These are phyloP conservation scores for Nigrospora osmanthi DNA, from an alignment of 2,329 filamentous ascomycete genomes.

Conservation along the genomic window DNA sequence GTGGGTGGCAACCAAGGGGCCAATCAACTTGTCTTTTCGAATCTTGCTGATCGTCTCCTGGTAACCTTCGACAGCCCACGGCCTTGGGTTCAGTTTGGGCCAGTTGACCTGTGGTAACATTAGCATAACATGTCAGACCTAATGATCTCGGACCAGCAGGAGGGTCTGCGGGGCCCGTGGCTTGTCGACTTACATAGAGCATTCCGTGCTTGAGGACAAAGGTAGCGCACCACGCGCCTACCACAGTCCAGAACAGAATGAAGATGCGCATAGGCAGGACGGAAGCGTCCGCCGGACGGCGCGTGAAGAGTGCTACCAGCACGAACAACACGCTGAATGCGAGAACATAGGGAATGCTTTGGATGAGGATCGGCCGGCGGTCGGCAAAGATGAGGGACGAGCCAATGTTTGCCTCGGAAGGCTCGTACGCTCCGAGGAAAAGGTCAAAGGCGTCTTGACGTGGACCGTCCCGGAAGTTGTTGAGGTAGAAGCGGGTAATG, in stretches of 20 bases:
- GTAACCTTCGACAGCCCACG: slow-evolving; percentile 81
- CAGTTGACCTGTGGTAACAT: slow-evolving; percentile 70
- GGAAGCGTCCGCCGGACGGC: slow-evolving; percentile 61
- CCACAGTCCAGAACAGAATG: slow-evolving; percentile 65
- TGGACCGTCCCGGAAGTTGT: slow-evolving; percentile 93
- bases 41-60: slow-evolving; percentile 79
- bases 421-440: slow-evolving; percentile 81
- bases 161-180: neutral
- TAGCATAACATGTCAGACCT: neutral
- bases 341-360: slow-evolving; percentile 87
- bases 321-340: slow-evolving; percentile 82
- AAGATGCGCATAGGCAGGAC: slow-evolving; percentile 80
- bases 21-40: slow-evolving; percentile 73
- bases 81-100: slow-evolving; percentile 89
- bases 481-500: slow-evolving; percentile 79
- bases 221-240: slow-evolving; percentile 62
- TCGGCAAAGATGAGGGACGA: slow-evolving; percentile 74
- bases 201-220: slow-evolving; percentile 84
- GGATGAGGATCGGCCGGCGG: slow-evolving; percentile 75
- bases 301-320: slow-evolving; percentile 65
- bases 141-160: slow-evolving; percentile 6
- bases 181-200: slow-evolving; percentile 71
- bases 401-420: slow-evolving; percentile 63
- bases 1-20: slow-evolving; percentile 64
- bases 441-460: slow-evolving; percentile 93